Conservation (phyloP, 305 asterid species). For the Andrographis paniculata region DNA sequence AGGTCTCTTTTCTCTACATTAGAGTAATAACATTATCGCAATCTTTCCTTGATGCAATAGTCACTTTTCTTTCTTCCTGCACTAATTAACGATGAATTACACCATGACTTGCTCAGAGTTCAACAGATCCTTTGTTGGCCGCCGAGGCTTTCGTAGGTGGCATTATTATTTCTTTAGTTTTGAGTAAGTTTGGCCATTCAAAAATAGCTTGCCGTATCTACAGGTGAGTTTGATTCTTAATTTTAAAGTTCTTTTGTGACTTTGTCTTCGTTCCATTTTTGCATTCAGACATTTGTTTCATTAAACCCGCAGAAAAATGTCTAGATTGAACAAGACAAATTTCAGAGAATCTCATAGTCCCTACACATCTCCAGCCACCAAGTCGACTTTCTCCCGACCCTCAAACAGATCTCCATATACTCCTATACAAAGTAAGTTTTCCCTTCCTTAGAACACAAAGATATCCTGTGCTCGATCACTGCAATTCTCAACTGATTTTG, state of each 20-base stretch:
- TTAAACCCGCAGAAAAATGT: slow-evolving; percentile 35
- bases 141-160: slow-evolving; percentile 59
- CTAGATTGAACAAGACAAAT: slow-evolving; percentile 24
- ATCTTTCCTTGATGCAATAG: slow-evolving; percentile 2
- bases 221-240: slow-evolving; percentile 37
- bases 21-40: not conserved
- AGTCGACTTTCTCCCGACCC: slow-evolving; percentile 24
- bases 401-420: slow-evolving; percentile 23
- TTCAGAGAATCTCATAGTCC: slow-evolving; percentile 20
- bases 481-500: slow-evolving; percentile 1
- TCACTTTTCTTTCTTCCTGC: slow-evolving; percentile 1
- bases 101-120: slow-evolving; percentile 50
- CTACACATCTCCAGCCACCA: slow-evolving; percentile 29
- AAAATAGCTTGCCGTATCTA: slow-evolving; percentile 38
- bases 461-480: slow-evolving; percentile 2
- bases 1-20: slow-evolving; percentile 42
- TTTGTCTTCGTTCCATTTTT: not conserved
- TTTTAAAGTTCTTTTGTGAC: slow-evolving; percentile 1
- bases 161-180: slow-evolving; percentile 35
- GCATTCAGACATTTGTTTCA: not conserved
- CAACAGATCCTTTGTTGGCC: slow-evolving; percentile 64
- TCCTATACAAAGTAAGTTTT: slow-evolving; percentile 30
- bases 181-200: slow-evolving; percentile 32
- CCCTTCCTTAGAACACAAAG: slow-evolving; percentile 9
- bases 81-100: slow-evolving; percentile 11